Conservation (phyloP, 768 basidiomycete genomes). For the Boletus pseudopeckii region DNA sequence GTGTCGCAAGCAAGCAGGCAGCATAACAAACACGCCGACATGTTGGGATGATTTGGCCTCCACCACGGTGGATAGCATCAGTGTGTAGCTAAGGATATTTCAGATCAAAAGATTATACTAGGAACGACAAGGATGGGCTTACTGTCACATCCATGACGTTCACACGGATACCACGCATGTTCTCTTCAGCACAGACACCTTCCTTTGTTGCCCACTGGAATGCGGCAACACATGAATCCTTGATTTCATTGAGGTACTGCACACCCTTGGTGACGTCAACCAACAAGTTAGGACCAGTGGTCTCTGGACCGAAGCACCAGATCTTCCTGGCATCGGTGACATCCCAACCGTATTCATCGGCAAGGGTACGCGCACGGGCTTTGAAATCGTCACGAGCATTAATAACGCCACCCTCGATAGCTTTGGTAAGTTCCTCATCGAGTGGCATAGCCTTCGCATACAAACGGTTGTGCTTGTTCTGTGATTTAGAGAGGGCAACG, state of each 20-base stretch:
- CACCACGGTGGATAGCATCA: slow-evolving; percentile 99
- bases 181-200: slow-evolving; percentile 94
- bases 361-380: slow-evolving; percentile 88
- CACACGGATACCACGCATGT: slow-evolving; percentile 96
- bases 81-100: slow-evolving; percentile 69
- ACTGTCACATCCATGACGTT: slow-evolving; percentile 96
- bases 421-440: slow-evolving; percentile 90
- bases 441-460: slow-evolving; percentile 91
- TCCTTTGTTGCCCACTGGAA: slow-evolving; percentile 99
- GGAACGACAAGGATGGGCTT: slow-evolving; percentile 28
- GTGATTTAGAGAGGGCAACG: slow-evolving; percentile 96
- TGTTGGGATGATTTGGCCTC: slow-evolving; percentile 97
- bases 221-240: slow-evolving; percentile 98
- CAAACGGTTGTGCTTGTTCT: slow-evolving; percentile 99
- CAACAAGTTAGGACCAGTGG: slow-evolving; percentile 93
- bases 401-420: slow-evolving; percentile 86
- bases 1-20: slow-evolving; percentile 86
- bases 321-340: slow-evolving; percentile 99
- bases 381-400: slow-evolving; percentile 97
- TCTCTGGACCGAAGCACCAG: slow-evolving; percentile 99
- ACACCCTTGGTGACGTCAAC: slow-evolving; percentile 99
- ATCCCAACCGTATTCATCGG: slow-evolving; percentile 97
- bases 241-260: slow-evolving; percentile 99
- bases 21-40: slow-evolving; percentile 96
- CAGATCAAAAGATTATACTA: background rate